Percentiles rank a stretch among this genome's conserved stretches.
These are phyloP conservation scores for Pythium graminicola DNA, from an alignment of 352 stramenopile genomes.

Conservation along the genomic window DNA sequence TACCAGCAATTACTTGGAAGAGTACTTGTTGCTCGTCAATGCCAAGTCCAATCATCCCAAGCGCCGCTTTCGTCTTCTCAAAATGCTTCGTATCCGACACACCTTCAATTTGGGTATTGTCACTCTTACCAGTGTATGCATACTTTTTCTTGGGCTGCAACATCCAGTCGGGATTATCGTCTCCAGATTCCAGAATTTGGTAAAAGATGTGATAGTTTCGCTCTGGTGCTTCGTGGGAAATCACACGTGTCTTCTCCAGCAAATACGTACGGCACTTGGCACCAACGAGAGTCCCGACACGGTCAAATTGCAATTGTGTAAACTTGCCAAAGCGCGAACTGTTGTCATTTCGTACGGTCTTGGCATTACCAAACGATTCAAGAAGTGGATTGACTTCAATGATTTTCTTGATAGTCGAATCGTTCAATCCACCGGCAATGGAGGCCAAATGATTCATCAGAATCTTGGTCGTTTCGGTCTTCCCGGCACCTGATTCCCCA, in stretches of 20 bases:
- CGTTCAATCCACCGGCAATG: slow-evolving; percentile 47
- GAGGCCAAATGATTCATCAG: slow-evolving; percentile 95
- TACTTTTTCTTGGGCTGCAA: slow-evolving; percentile 44
- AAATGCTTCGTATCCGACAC: slow-evolving; percentile 69
- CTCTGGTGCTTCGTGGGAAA: slow-evolving; percentile 90
- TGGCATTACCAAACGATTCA: slow-evolving; percentile 94
- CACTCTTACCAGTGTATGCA: slow-evolving; percentile 56
- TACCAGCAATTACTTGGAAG: slow-evolving; percentile 79
- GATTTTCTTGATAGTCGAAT: slow-evolving; percentile 40
- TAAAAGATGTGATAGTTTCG: slow-evolving; percentile 99
- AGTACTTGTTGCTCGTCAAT: slow-evolving; percentile 46
- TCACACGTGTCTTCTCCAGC: slow-evolving; percentile 93
- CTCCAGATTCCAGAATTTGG: slow-evolving; percentile 78
- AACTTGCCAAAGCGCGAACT: slow-evolving; percentile 95
- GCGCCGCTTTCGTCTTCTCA: slow-evolving; percentile 52
- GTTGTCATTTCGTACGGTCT: slow-evolving; percentile 97
- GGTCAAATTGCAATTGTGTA: slow-evolving; percentile 90
- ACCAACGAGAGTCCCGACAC: slow-evolving; percentile 65
- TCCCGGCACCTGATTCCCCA: slow-evolving; percentile 92
- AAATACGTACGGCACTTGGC: slow-evolving; percentile 90
- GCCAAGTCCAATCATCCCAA: slow-evolving; percentile 58
- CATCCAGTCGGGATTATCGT: too few relatives aligned
- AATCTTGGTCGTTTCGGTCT: slow-evolving; percentile 96
- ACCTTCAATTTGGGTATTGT: slow-evolving; percentile 58
- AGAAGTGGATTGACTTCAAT: slow-evolving; percentile 96